These are phyloP conservation scores for Cymbopogon citratus DNA, from an alignment of 176 grass and related monocot species.

Conservation along the genomic window DNA sequence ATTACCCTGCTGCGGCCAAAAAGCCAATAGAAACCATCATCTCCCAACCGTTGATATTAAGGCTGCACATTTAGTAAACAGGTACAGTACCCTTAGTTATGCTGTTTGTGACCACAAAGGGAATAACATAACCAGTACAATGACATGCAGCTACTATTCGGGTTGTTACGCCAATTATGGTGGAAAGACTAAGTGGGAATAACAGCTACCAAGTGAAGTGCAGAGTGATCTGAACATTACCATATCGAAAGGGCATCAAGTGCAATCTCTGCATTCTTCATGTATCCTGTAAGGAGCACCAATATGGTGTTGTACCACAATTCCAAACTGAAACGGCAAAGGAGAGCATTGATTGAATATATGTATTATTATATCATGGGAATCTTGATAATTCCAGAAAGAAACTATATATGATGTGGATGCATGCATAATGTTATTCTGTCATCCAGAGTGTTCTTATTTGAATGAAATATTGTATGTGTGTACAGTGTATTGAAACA, in stretches of 20 bases:
- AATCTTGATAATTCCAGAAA: not conserved
- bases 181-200: not conserved
- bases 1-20: constrained; percentile 61
- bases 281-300: constrained; percentile 78
- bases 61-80: constrained; percentile 34
- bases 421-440: too few relatives aligned
- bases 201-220: not conserved
- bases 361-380: not conserved
- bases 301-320: constrained; percentile 81
- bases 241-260: constrained; percentile 95
- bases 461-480: not conserved
- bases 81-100: not conserved
- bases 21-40: constrained; percentile 91
- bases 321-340: constrained; percentile 57
- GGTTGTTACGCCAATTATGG: not conserved
- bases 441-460: not conserved
- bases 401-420: too few relatives aligned
- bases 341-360: not conserved
- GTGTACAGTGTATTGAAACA: not conserved
- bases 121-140: not conserved
- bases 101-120: not conserved
- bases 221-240: constrained; percentile 18
- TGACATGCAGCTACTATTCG: not conserved
- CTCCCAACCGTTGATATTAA: constrained; percentile 97
- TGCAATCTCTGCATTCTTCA: constrained; percentile 74